These are phyloP conservation scores for Penicillium lagena DNA, from an alignment of 495 filamentous ascomycete species.

Conservation along the genomic window DNA sequence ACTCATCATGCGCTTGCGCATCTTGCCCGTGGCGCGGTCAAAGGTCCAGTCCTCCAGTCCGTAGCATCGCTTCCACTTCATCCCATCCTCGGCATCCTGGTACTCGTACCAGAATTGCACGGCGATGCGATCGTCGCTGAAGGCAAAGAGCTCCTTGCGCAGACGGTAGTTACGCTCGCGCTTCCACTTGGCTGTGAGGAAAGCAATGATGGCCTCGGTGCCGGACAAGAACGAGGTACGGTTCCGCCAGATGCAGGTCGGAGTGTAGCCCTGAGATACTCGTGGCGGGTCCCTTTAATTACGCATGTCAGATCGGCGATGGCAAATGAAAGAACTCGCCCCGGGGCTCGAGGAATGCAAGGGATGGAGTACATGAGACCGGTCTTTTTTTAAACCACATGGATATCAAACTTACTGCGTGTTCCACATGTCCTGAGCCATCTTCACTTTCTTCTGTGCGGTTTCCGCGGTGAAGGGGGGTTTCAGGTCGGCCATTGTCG, in stretches of 20 bases:
- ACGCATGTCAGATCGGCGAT: background rate
- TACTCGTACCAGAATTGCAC: conserved; percentile 95
- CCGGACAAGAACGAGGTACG: conserved; percentile 65
- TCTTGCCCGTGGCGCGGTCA: conserved; percentile 59
- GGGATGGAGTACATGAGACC: conserved; percentile 14
- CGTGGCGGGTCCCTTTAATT: conserved; percentile 48
- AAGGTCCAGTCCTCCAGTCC: conserved; percentile 94
- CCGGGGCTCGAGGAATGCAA: conserved; percentile 16
- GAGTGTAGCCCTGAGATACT: conserved; percentile 70
- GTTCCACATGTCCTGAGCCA: conserved; percentile 82
- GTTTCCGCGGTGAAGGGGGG: conserved; percentile 80
- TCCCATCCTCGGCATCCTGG: conserved; percentile 55
- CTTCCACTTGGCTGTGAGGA: conserved; percentile 73
- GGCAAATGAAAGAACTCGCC: background rate
- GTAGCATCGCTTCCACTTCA: conserved; percentile 86
- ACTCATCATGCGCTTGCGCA: conserved; percentile 88
- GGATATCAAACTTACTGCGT: conserved; percentile 49
- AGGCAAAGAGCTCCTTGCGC: conserved; percentile 82
- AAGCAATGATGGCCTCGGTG: conserved; percentile 59
- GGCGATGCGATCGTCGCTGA: conserved; percentile 51
- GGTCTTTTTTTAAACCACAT: conserved; percentile 16
- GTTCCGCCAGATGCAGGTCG: conserved; percentile 78
- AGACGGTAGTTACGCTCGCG: conserved; percentile 68
- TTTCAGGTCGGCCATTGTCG: conserved; percentile 46
- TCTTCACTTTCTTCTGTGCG: conserved; percentile 75